A percentile compares a stretch with the other conserved stretches of the same genome.
phyloP scores from a whole-genome alignment of 257 asterid genomes.

The Solanum clarkiae region DNA sequence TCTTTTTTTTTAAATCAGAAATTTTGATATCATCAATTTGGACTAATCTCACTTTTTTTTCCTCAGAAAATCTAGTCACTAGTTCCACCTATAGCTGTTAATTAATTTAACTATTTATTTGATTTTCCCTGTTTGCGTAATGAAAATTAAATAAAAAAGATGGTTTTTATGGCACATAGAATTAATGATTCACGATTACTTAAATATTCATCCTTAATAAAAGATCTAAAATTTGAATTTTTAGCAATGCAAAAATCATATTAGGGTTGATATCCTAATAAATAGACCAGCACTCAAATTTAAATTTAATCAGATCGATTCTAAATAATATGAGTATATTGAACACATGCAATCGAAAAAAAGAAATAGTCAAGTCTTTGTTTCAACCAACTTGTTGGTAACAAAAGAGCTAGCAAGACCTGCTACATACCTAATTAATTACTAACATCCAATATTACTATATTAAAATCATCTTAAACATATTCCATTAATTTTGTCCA shows the following conservation, averaged over 20 bases:
- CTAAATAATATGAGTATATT: neutral
- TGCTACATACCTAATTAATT: neutral
- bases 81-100: neutral
- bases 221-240: neutral
- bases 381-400: neutral
- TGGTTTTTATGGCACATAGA: neutral
- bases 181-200: neutral
- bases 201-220: neutral
- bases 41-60: neutral
- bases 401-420: neutral
- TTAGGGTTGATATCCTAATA: neutral
- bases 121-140: neutral
- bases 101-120: neutral
- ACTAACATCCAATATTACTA: neutral
- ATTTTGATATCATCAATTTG: neutral
- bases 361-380: neutral
- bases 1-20: too few species aligned
- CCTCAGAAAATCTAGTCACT: neutral
- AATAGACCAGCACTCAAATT: neutral
- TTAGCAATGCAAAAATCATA: neutral
- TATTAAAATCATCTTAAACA: neutral
- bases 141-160: neutral
- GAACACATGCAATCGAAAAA: fast-evolving
- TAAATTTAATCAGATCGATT: neutral
- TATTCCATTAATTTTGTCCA: neutral